Base-by-base conservation (phyloP, 83 land plant genomes). In the Picea abies region DNA sequence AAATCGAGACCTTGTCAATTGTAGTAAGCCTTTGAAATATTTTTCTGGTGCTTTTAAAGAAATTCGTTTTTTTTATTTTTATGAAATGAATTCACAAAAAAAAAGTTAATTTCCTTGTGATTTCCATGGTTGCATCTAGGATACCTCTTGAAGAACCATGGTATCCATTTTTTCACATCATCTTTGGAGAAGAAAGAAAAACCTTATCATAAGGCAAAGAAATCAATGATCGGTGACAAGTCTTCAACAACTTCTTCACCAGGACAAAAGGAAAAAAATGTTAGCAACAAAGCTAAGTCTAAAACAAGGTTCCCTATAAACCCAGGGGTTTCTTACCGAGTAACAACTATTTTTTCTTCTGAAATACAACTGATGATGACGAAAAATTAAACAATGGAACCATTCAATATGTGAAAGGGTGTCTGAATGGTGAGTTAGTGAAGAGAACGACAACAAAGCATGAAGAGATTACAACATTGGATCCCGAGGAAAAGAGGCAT, bases 261-360 rank as follows among this genome's bases (percentile, higher is more conserved):
- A 7, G 62, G 60, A 8, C 26, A 7, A 44, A 83, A 76, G 37
- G 64, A 63, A 63, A 76, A 76, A 26, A 81, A 75, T 81, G 39
- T 4, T 52, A 14, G 17, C 77, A 16, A 66, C 82, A 49, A 78
- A 20, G 26, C 19, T 16, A 76, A 76, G 12, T 56, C 79, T 44
- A 87, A 86, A 39, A 76, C 73, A 6, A 85, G 83, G 19, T 23
- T 67, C 10, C 23, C 78, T 25, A 83, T 83, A 32, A 87, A 79
- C 73, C 68, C 87, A 16, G 79, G 84, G 32, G 85, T 88, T 39
- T 86, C 90, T 1, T 91, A 86, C 81, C 69, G 81, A 26, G 85
- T 89, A 79, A 93, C 92, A 3, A 93, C 93, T 6, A 78, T 93
- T 29, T 92, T 92, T 56, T 91, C 96, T 15, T 85, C 92, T n/a